phyloP scores from a whole-genome alignment of 352 stramenopile species.

The Pythium insidiosum region DNA sequence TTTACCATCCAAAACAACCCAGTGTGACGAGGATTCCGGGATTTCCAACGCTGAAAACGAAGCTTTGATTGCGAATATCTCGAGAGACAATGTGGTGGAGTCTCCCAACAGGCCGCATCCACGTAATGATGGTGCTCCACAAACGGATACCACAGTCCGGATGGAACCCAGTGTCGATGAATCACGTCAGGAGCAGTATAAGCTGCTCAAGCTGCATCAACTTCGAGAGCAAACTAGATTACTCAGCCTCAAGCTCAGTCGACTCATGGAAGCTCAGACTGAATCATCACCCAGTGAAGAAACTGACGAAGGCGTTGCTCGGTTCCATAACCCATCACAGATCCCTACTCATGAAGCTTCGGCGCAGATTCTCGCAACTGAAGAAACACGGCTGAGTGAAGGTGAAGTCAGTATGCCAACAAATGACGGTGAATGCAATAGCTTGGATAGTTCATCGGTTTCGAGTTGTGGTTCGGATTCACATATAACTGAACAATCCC shows the following conservation, averaged over 20 bases:
- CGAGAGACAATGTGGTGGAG: background rate
- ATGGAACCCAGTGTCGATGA: background rate
- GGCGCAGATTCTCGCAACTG: no score
- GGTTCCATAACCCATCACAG: background rate
- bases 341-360: background rate
- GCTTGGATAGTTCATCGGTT: background rate
- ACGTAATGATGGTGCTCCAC: background rate
- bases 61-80: background rate
- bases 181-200: background rate
- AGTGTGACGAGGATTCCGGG: background rate
- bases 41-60: background rate
- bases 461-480: no score
- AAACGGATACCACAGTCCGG: background rate
- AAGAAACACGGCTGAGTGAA: no score
- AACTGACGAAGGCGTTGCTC: background rate
- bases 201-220: constrained; percentile 7
- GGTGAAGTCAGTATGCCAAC: background rate
- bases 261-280: background rate
- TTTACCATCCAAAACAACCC: background rate
- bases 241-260: background rate
- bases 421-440: background rate
- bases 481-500: background rate
- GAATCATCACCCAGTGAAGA: background rate
- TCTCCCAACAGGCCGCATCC: background rate
- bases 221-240: constrained; percentile 9